phyloP scores from a whole-genome alignment of 2,329 filamentous ascomycete genomes.

The Phyllosticta citriasiana region DNA sequence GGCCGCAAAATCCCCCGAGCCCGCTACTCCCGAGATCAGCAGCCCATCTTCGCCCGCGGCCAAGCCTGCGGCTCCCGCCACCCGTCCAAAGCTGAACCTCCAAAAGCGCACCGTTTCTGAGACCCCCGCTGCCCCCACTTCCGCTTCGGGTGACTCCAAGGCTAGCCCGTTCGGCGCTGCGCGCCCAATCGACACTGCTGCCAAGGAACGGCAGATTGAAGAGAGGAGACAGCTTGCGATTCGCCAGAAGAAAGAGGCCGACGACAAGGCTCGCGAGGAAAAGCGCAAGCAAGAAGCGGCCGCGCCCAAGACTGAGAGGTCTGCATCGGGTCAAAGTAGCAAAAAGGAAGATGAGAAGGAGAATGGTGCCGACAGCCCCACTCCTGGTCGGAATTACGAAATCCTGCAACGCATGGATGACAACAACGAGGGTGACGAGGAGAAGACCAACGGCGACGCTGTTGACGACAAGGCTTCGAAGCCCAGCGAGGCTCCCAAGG shows the following conservation, averaged over 20 bases:
- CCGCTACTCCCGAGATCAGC: slow-evolving; percentile 59
- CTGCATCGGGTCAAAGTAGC: slow-evolving; percentile 19
- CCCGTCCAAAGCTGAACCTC: slow-evolving; percentile 76
- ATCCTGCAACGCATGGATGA: slow-evolving; percentile 40
- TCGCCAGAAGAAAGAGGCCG: slow-evolving; percentile 75
- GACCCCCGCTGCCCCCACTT: slow-evolving; percentile 40
- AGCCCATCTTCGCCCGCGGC: slow-evolving; percentile 66
- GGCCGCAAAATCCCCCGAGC: slow-evolving; percentile 48
- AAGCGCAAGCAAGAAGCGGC: slow-evolving; percentile 43
- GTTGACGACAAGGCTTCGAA: slow-evolving; percentile 45
- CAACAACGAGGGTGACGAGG: slow-evolving; percentile 22
- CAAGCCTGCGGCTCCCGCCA: slow-evolving; percentile 45
- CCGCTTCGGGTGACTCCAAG: slow-evolving; percentile 55
- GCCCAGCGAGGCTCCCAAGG: slow-evolving; percentile 44
- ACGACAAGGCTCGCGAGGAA: slow-evolving; percentile 73
- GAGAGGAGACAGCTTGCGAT: slow-evolving; percentile 69
- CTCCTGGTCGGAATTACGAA: slow-evolving; percentile 41
- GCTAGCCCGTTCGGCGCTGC: slow-evolving; percentile 90
- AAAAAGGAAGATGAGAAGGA: slow-evolving; percentile 24
- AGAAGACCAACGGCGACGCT: slow-evolving; percentile 38
- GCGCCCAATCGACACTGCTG: slow-evolving; percentile 84
- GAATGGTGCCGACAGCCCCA: slow-evolving; percentile 20
- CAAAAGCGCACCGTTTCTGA: slow-evolving; percentile 86
- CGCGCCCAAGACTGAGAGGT: slow-evolving; percentile 24
- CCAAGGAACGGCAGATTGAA: slow-evolving; percentile 80